Base-by-base conservation (phyloP, 371 early-diverging fungal species). In the Blastocladiella emersonii region DNA sequence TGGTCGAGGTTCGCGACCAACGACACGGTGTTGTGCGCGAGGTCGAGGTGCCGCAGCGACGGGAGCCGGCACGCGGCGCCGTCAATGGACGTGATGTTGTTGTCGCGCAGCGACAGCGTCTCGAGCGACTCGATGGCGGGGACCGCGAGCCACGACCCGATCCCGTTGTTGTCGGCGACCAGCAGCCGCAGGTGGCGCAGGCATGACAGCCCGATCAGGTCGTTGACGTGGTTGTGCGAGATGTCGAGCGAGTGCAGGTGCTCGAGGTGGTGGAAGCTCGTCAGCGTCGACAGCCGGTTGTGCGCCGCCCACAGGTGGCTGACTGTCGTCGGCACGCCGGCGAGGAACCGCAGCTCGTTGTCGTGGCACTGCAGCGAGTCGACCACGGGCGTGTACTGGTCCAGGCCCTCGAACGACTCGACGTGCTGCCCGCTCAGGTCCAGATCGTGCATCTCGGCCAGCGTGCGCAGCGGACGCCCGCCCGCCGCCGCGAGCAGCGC, bases 281-380 rank as follows among this genome's bases (percentile, higher is more conserved):
- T 34, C 15, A 59, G 44, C 37, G 59, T 32, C 25, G 59, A 8
- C 25, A 59, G 44, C 43, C 59, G n/a, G 59, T 59, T 59, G 12
- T 3, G 2, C 8, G 27, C 15, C 15, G 37, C n/a, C 15, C 3
- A 8, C 59, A 59, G 37, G 36, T 32, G 35, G 15, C 8, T 32
- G 17, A 59, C 59, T 1, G 59, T 27, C 21, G 37, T 21, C 25
- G 59, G 59, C 12, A 37, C 37, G 36, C 59, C 59, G 12, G 19
- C 15, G 17, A 59, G 36, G 44, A 15, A 59, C 15, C 21, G n/a
- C 10, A 59, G 44, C 37, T 1, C 2, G 3, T 34, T 35, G 27
- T 36, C 5, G 19, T 3, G 35, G 27, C 8, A 10, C 8, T 19
- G 27, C 32, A 51, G 53, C 8, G 8, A 8, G 15, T 12, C 2